A percentile compares a stretch with the other conserved stretches of the same genome.
phyloP scores from a whole-genome alignment of 768 basidiomycete genomes.

The Kwoniella europaea region DNA sequence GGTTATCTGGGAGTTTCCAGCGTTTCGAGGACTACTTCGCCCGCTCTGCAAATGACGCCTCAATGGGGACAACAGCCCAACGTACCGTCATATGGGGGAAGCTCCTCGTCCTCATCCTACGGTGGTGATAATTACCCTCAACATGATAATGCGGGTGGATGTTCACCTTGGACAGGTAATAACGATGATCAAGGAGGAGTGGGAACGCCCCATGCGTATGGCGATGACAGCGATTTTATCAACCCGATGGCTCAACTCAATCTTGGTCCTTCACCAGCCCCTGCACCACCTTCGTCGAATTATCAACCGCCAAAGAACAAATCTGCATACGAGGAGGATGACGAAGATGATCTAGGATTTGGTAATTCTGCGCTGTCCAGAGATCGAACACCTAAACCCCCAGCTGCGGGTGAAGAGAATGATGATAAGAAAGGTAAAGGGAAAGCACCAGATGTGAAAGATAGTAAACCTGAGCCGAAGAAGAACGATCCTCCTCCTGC shows the following conservation, averaged over 20 bases:
- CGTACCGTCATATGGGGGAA: constrained; percentile 4
- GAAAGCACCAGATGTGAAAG: constrained; percentile 39
- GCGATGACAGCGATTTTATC: constrained; percentile 42
- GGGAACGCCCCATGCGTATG: constrained; percentile 15
- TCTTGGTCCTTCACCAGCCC: constrained; percentile 10
- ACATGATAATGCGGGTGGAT: constrained; percentile 11
- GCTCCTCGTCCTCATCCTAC: constrained; percentile 21
- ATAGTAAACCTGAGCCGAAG: constrained; percentile 16
- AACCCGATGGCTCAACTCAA: constrained; percentile 52
- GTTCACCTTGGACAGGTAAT: constrained; percentile 12
- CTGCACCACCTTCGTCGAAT: not conserved
- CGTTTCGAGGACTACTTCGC: constrained; percentile 46
- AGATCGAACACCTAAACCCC: constrained; percentile 38
- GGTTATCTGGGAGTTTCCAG: constrained; percentile 28
- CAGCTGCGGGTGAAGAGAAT: constrained; percentile 53
- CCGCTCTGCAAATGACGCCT: constrained; percentile 60
- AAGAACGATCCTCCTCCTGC: constrained; percentile 17
- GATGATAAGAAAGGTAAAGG: constrained; percentile 13
- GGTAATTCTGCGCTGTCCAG: constrained; percentile 68
- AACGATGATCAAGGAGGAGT: constrained; percentile 2
- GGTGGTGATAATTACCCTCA: constrained; percentile 24
- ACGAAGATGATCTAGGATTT: constrained; percentile 87
- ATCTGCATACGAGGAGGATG: constrained; percentile 63
- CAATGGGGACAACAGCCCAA: constrained; percentile 66
- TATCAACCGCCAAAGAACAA: constrained; percentile 26